Conservation (phyloP, 2,329 filamentous ascomycete species). For the Xylaria arbuscula region DNA sequence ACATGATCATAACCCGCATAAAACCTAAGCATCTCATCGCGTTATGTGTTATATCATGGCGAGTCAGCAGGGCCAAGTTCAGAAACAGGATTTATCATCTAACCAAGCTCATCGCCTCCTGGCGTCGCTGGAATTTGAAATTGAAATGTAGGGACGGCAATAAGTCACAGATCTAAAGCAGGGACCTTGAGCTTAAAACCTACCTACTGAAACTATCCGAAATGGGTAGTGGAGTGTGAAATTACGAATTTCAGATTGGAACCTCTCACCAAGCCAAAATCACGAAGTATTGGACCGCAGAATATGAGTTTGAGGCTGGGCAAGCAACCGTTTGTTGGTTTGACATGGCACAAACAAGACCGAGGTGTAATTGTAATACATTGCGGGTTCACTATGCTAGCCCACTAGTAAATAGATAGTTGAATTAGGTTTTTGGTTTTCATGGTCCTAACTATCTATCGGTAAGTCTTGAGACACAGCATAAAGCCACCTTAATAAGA, state of each 20-base stretch:
- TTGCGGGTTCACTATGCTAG: background rate
- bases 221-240: background rate
- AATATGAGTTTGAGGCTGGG: background rate
- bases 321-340: background rate
- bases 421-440: background rate
- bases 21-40: too few relatives aligned
- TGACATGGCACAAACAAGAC: background rate
- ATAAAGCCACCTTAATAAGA: background rate
- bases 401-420: background rate
- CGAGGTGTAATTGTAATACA: background rate
- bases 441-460: background rate
- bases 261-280: too few relatives aligned
- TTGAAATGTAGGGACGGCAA: background rate
- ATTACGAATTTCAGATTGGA: background rate
- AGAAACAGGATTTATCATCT: background rate
- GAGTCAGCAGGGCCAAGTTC: background rate
- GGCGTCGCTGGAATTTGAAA: conserved; percentile 3
- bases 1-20: background rate
- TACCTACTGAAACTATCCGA: background rate
- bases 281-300: too few relatives aligned
- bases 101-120: background rate
- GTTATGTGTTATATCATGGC: background rate
- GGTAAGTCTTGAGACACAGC: background rate
- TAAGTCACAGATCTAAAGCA: background rate
- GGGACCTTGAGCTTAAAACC: background rate